Percentiles rank a stretch among this genome's conserved stretches.
These are phyloP conservation scores for Botrytis pseudocinerea DNA, from an alignment of 2,329 filamentous ascomycete species.

Conservation along the genomic window DNA sequence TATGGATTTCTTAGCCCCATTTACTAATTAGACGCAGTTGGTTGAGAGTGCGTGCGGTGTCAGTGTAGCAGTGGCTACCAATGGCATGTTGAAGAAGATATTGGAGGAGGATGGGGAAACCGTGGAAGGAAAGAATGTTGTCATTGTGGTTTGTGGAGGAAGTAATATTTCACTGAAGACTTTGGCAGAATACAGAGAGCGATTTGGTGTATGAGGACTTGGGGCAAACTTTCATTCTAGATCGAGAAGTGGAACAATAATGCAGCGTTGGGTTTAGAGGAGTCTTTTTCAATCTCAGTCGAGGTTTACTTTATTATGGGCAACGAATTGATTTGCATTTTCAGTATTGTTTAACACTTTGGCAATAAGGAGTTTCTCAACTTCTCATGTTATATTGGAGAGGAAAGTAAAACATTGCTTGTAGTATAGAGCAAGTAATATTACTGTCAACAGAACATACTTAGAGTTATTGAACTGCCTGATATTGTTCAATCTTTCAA, in stretches of 20 bases:
- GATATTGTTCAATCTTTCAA: not conserved
- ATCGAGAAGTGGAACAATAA: too few species aligned
- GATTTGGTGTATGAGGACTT: conserved; percentile 5
- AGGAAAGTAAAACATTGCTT: not conserved
- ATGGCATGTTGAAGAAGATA: conserved; percentile 51
- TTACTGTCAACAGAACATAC: not conserved
- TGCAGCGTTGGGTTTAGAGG: not conserved
- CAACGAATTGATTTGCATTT: not conserved
- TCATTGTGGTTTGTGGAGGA: conserved; percentile 83
- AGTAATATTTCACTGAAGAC: conserved; percentile 64
- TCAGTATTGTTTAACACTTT: not conserved
- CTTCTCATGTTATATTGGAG: not conserved
- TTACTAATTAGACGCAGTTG: conserved; percentile 42
- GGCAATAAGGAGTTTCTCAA: not conserved
- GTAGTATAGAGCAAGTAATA: not conserved
- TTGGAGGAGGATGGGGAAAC: conserved; percentile 82
- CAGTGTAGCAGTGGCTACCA: conserved; percentile 68
- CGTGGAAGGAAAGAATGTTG: conserved; percentile 71
- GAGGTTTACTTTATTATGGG: not conserved
- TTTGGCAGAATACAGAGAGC: conserved; percentile 46
- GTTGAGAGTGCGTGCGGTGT: conserved; percentile 88
- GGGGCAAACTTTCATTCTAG: too few species aligned
- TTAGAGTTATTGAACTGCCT: not conserved
- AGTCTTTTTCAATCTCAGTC: not conserved
- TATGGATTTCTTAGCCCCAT: too few species aligned